Conservation (phyloP, 192 early-diverging fungal species). For the Rhizophagus prolifer region DNA sequence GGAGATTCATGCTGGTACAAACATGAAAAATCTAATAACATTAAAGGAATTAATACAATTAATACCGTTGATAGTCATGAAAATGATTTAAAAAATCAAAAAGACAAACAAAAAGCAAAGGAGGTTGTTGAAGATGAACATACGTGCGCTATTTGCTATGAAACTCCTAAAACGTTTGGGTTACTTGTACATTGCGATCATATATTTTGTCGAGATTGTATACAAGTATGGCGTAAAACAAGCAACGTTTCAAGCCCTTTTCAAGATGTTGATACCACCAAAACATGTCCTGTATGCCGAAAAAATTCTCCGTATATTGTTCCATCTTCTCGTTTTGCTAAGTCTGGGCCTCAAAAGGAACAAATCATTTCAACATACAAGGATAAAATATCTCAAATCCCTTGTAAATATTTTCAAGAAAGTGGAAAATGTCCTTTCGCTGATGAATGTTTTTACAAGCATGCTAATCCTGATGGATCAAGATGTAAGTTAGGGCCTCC, state of each 20-base stretch:
- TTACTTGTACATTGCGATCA: conserved; percentile 32
- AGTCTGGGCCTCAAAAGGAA: background rate
- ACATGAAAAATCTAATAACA: conserved; percentile 20
- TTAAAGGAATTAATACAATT: background rate
- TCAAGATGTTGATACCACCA: background rate
- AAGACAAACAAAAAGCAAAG: conserved; percentile 13
- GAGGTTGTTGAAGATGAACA: conserved; percentile 13
- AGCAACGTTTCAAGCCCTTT: conserved; percentile 1
- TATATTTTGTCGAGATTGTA: conserved; percentile 29
- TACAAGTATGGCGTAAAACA: conserved; percentile 23
- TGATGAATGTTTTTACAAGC: conserved; percentile 8
- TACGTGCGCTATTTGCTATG: conserved; percentile 31
- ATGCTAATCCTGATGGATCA: conserved; percentile 25
- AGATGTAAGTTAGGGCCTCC: conserved; percentile 13
- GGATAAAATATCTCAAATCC: conserved; percentile 4
- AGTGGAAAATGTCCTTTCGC: conserved; percentile 17
- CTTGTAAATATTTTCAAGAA: conserved; percentile 23
- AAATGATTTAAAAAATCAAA: background rate
- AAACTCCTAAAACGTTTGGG: conserved; percentile 27
- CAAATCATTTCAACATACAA: conserved; percentile 11
- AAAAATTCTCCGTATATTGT: conserved; percentile 23
- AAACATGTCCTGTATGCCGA: conserved; percentile 24
- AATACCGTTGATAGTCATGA: background rate
- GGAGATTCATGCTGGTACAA: conserved; percentile 27
- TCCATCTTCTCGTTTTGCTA: background rate